A percentile compares a stretch with the other conserved stretches of the same genome.
Conservation (phyloP, 2,329 filamentous ascomycete genomes). For the Verticillium nubilum region DNA sequence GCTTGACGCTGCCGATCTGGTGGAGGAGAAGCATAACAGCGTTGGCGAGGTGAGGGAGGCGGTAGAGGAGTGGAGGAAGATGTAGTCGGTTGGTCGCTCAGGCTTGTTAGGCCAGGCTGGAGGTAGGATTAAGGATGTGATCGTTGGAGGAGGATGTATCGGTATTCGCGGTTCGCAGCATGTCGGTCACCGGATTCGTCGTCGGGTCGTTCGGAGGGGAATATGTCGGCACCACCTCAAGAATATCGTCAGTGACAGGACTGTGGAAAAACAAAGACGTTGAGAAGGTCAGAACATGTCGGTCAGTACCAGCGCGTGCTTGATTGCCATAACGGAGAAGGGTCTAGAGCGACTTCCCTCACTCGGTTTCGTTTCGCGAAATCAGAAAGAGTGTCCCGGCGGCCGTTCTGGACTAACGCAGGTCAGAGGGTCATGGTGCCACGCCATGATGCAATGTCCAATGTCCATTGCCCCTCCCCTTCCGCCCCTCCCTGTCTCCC, state of each 20-base stretch:
- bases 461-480: neutral
- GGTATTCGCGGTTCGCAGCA: neutral
- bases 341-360: neutral
- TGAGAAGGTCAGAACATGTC: neutral
- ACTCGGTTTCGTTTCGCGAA: neutral
- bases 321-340: neutral
- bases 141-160: neutral
- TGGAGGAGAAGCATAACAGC: constrained; percentile 78
- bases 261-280: neutral
- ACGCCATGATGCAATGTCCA: neutral
- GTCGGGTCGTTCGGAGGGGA: neutral
- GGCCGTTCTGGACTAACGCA: neutral
- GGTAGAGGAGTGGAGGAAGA: neutral
- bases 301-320: neutral
- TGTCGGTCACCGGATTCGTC: neutral
- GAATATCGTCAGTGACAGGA: neutral
- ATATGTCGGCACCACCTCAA: neutral
- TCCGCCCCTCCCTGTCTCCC: too few relatives aligned
- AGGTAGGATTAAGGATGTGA: neutral
- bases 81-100: neutral
- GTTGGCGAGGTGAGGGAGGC: neutral
- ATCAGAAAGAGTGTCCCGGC: neutral
- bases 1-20: constrained; percentile 85
- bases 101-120: neutral
- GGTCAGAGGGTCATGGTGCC: neutral